phyloP scores from a whole-genome alignment of 2,329 filamentous ascomycete species.

The Graphilbum sp. region DNA sequence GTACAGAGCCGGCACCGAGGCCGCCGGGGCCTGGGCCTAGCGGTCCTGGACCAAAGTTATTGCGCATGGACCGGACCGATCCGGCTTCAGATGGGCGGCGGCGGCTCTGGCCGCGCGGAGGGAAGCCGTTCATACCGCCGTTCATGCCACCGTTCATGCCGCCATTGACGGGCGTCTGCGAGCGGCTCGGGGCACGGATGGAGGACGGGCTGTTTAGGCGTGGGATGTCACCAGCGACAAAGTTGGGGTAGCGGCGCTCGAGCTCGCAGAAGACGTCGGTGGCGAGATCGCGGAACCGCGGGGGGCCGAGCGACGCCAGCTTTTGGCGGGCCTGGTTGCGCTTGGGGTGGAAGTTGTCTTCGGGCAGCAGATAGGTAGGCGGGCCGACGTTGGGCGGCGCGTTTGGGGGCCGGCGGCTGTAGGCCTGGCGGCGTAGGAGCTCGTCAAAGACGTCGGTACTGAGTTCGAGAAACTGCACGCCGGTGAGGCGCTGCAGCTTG shows the following conservation, averaged over 20 bases:
- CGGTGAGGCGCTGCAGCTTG: constrained; percentile 77
- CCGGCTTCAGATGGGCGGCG: constrained; percentile 45
- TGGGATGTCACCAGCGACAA: constrained; percentile 52
- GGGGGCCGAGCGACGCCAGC: constrained; percentile 72
- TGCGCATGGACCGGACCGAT: constrained; percentile 33
- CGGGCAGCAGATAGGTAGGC: constrained; percentile 68
- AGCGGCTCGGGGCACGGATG: constrained; percentile 42
- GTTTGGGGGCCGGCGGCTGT: constrained; percentile 35
- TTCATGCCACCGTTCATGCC: constrained; percentile 26
- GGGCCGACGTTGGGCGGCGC: constrained; percentile 31
- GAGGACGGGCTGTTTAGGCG: constrained; percentile 54
- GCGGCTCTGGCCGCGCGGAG: constrained; percentile 34
- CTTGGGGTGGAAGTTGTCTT: constrained; percentile 84
- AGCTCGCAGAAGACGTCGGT: constrained; percentile 95
- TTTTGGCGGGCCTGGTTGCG: constrained; percentile 96
- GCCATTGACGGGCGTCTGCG: constrained; percentile 44
- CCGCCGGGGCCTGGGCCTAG: constrained; percentile 7
- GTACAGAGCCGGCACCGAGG: constrained; percentile 20
- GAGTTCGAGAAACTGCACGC: constrained; percentile 90
- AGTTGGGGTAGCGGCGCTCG: constrained; percentile 75
- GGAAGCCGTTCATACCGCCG: constrained; percentile 24
- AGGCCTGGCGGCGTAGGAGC: constrained; percentile 67
- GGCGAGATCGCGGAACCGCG: constrained; percentile 78
- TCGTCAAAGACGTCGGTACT: constrained; percentile 98
- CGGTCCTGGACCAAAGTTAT: constrained; percentile 10